Percentiles rank a stretch among this genome's conserved stretches.
Conservation (phyloP, 768 basidiomycete genomes). For the Xanthoconium purpureum region DNA sequence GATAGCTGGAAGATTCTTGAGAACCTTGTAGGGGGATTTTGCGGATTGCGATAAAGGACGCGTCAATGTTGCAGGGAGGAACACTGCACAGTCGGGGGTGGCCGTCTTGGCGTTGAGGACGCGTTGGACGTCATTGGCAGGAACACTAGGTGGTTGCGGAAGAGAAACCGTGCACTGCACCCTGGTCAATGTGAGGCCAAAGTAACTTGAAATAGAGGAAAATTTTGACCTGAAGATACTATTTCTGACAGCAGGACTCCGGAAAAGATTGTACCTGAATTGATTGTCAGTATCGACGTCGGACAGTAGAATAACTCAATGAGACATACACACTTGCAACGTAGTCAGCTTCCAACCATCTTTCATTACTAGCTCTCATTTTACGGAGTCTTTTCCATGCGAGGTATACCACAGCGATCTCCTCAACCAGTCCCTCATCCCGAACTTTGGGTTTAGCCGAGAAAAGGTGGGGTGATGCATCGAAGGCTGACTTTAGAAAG, state of each 20-base stretch:
- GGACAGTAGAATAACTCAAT: background rate
- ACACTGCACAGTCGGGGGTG: constrained; percentile 49
- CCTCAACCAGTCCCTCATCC: constrained; percentile 32
- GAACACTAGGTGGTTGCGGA: constrained; percentile 39
- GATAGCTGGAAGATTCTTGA: constrained; percentile 40
- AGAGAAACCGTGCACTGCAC: constrained; percentile 48
- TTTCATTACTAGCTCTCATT: constrained; percentile 46
- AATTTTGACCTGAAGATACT: constrained; percentile 42
- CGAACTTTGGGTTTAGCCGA: constrained; percentile 21
- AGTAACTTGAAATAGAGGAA: background rate
- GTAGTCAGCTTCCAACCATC: constrained; percentile 53
- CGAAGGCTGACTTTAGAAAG: constrained; percentile 34
- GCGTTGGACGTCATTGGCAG: constrained; percentile 30
- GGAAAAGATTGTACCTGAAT: constrained; percentile 46
- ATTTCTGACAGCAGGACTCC: constrained; percentile 41
- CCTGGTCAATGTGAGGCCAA: constrained; percentile 28
- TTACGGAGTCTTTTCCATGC: constrained; percentile 44
- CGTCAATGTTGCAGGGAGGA: constrained; percentile 40
- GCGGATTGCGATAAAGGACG: constrained; percentile 41
- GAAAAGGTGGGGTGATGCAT: constrained; percentile 41
- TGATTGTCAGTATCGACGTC: background rate
- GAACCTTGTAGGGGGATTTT: constrained; percentile 46
- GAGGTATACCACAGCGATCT: constrained; percentile 39
- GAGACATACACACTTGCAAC: constrained; percentile 50
- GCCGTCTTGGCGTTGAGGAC: constrained; percentile 46